Evolutionary conservation across 2,329 filamentous ascomycete genomes (phyloP), one percentile per base, ranked within the genome.

Genomic region (Fusarium coicis): DNA sequence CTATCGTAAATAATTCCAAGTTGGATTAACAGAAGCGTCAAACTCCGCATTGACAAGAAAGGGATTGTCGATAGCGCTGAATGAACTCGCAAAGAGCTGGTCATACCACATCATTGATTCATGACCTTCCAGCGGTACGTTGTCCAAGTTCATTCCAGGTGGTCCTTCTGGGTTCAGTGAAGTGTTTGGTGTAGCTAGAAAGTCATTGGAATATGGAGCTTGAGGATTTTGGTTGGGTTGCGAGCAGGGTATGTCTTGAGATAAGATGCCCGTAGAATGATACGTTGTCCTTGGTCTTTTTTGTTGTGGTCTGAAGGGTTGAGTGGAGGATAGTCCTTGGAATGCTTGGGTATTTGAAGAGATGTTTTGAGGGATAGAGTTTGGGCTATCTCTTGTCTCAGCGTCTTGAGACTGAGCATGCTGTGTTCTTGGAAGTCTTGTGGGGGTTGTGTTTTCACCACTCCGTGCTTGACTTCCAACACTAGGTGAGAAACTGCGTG

Each of bases 21-120:
- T 80, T 18, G 79, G 79, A 36, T 81, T 78, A 14, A 80, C 75
- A 14, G 78, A 80, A 4, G 79, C 71, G 56, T 81, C 78, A 47
- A 81, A 80, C 40, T 81, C 77, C 0, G 80, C 79, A 21, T 80
- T 77, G 9, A 77, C 79, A 19, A 81, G 69, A 30, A 80, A 80
- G 0, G 80, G 80, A 23, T 80, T 81, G 14, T 81, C 80, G 49
- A 81, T 79, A 3, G 79, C 79, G 30, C 78, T 79, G 47, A 81
- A 81, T 1, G 79, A 80, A 40, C 79, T 81, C 2, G 78, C 79
- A 63, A 81, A 81, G 23, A 81, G 47, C 42, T 81, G 80, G 12
- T 81, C 80, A 42, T 80, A 81, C 80, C 80, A 81, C 46, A 80
- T 78, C 68, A 81, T 80, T 2, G 80, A 80, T 56, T 81, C 79